Evolutionary conservation across 108 stramenopile species (phyloP).

Genomic region (Stephanodiscus minutulus): DNA sequence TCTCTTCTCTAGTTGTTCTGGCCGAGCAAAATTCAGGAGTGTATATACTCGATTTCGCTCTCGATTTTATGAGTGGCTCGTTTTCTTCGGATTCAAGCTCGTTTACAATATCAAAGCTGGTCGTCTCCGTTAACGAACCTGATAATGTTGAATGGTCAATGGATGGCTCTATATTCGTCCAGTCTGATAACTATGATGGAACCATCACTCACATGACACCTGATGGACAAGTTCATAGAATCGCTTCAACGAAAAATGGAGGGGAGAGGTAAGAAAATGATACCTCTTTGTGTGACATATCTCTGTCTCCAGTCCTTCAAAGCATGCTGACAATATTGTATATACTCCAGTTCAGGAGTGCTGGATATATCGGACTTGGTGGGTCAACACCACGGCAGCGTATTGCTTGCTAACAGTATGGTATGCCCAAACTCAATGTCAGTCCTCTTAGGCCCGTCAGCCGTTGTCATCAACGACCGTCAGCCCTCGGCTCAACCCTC

Average conservation of each 20-base stretch:
- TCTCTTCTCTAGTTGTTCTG: constrained; percentile 13
- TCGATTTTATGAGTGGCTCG: not conserved
- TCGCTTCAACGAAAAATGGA: not conserved
- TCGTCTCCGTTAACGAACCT: not conserved
- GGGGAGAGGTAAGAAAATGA: not conserved
- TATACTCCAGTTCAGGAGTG: not conserved
- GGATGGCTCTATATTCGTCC: constrained; percentile 22
- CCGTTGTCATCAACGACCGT: too few species aligned
- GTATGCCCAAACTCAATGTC: constrained; percentile 2
- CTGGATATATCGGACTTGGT: constrained; percentile 1
- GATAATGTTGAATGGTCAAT: constrained; percentile 39
- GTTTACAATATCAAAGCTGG: constrained; percentile 15
- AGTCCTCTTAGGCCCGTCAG: too few species aligned
- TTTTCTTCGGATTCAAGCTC: not conserved
- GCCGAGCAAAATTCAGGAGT: constrained; percentile 13
- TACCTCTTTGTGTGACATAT: not conserved
- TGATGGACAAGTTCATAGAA: not conserved
- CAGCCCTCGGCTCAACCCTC: too few species aligned
- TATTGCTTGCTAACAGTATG: constrained; percentile 7
- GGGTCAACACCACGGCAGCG: not conserved
- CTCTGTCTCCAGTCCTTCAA: not conserved
- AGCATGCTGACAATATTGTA: too few species aligned
- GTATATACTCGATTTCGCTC: constrained; percentile 7
- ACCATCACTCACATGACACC: not conserved
- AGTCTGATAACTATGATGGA: constrained; percentile 20